Conservation (phyloP, 345 rosid genomes). For the Garcia nutans region DNA sequence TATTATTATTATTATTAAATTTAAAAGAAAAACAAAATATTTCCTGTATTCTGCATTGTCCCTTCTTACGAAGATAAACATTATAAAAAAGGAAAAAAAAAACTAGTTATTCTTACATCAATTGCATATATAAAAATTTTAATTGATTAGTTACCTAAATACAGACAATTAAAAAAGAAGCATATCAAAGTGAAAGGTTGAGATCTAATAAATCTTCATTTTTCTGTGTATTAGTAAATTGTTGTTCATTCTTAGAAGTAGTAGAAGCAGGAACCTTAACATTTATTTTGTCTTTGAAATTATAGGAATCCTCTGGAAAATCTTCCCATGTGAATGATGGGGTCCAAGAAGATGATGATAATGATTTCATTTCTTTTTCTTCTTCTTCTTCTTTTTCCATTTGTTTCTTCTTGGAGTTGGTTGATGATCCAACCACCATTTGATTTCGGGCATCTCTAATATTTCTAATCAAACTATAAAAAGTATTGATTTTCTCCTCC, state of each 20-base stretch:
- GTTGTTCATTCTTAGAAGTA: constrained; percentile 2
- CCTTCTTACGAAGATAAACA: too few species aligned
- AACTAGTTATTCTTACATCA: too few species aligned
- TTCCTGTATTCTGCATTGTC: too few species aligned
- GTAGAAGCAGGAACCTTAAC: background rate
- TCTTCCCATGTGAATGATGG: constrained; percentile 23
- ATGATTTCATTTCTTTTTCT: background rate
- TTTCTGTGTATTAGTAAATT: constrained; percentile 8
- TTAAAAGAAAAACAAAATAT: too few species aligned
- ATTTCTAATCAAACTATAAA: constrained; percentile 17
- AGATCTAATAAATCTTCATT: constrained; percentile 27
- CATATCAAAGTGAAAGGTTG: constrained; percentile 28
- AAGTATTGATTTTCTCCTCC: constrained; percentile 19
- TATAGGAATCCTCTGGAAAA: constrained; percentile 1
- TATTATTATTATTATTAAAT: too few species aligned
- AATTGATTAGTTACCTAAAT: background rate
- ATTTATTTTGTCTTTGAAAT: background rate
- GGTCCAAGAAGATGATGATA: constrained; percentile 10
- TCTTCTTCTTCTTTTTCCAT: background rate
- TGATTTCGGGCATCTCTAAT: constrained; percentile 16
- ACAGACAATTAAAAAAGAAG: background rate
- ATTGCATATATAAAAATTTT: too few species aligned
- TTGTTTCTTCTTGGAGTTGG: background rate
- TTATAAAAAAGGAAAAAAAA: background rate
- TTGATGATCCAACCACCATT: constrained; percentile 8